Percentiles rank a stretch among this genome's conserved stretches.
Evolutionary conservation across 1,284 basidiomycete species (phyloP).

Genomic region (Sporisorium scitamineum): DNA sequence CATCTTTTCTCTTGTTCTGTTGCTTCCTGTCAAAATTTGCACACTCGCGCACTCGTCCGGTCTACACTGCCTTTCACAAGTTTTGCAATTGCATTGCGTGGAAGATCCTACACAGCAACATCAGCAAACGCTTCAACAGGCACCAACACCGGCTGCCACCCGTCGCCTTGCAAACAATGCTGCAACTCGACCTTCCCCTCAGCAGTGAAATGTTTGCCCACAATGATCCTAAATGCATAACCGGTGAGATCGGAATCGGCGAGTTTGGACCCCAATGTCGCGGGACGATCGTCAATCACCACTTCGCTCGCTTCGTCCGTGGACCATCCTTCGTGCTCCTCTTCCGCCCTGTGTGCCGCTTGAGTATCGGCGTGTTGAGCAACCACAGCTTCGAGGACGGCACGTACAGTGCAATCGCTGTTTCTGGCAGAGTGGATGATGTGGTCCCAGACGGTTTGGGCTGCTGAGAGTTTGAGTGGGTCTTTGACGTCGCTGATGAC

Average conservation of each 20-base stretch:
- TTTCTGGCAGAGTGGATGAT: not conserved
- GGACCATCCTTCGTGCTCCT: conserved; percentile 5
- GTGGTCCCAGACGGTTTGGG: not conserved
- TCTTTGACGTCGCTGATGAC: conserved; percentile 26
- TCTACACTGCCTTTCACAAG: not conserved
- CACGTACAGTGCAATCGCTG: not conserved
- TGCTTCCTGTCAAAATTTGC: not conserved
- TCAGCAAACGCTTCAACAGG: conserved; percentile 2
- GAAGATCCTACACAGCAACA: not conserved
- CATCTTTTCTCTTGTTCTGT: not conserved
- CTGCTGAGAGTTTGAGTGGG: not conserved
- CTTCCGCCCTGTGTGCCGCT: not conserved
- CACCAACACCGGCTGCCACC: conserved; percentile 1
- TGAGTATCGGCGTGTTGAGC: not conserved
- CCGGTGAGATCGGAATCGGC: conserved; percentile 68
- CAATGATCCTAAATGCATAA: conserved; percentile 58
- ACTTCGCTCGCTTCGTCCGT: conserved; percentile 32
- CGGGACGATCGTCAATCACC: conserved; percentile 65
- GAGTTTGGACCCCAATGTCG: conserved; percentile 62
- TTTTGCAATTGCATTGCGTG: not conserved
- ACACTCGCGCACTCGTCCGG: not conserved
- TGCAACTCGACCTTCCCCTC: conserved; percentile 22
- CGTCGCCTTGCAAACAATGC: not conserved
- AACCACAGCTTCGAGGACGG: not conserved
- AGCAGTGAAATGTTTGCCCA: conserved; percentile 59